Base-by-base conservation (phyloP, 2,329 filamentous ascomycete species). In the Colletotrichum costaricense region DNA sequence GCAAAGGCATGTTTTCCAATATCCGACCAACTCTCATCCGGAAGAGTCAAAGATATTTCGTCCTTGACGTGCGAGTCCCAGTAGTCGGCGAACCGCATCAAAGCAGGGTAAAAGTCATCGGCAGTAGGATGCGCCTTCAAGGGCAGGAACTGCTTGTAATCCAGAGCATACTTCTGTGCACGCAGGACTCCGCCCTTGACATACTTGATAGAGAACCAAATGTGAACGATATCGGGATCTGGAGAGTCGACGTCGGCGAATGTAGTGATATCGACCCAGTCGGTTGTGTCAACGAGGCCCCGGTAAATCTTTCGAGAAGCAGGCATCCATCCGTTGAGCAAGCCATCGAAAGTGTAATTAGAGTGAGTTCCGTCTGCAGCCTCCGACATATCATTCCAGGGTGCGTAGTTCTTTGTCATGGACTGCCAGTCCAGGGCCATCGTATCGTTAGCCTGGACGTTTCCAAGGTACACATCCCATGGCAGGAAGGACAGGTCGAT, bases 161-260 rank as follows among this genome's bases (percentile, higher is more conserved):
- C 64, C 16, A 67, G 38, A 0, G 64, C 54, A 8, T 49, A 67
- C 35, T 42, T 60, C n/a, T 60, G 35, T 19, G 55, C 56, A n/a
- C 65, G 65, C 14, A 67, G 35, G 19, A 60, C 26, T n/a, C 56
- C 56, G 19, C 16, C 56, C n/a, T 67, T 67, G 65, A 67, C 52
- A 3, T 38, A 67, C 14, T 38, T 60, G 52, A 52, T 67, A 4
- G 56, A 60, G 28, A 54, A 67, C 65, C 65, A 67, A 1, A 60
- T 11, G 28, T 67, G 65, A n/a, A 67, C 35, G 4, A 67, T 60
- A 8, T 60, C 38, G 9, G 65, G 65, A 16, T 67, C 65, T 2
- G 26, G 65, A 19, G 65, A 67, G n/a, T 67, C 65, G n/a, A 67
- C 56, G 16, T 67, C 65, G 12, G 65, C 65, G 16, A 67, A 59